A percentile compares a stretch with the other conserved stretches of the same genome.
Conservation (phyloP, 345 rosid genomes). For the Trapa incisa region DNA sequence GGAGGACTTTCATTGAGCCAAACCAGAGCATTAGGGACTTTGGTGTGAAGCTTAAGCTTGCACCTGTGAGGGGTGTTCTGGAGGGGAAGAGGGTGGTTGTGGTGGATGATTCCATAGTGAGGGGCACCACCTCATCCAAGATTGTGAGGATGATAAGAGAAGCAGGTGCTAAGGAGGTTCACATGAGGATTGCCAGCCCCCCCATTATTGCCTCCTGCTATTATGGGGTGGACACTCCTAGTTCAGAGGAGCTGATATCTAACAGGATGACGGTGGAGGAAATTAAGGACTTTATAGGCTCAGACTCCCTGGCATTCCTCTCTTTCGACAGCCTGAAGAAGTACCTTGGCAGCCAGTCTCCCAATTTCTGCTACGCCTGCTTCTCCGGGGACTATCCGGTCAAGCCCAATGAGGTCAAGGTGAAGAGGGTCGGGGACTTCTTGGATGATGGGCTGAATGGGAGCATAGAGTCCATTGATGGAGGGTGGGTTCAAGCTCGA, state of each 20-base stretch:
- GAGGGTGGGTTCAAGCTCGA: constrained; percentile 59
- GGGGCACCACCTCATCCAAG: constrained; percentile 89
- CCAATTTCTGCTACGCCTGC: constrained; percentile 76
- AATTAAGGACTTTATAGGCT: constrained; percentile 57
- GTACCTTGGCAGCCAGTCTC: constrained; percentile 38
- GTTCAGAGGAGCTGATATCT: constrained; percentile 77
- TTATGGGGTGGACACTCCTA: constrained; percentile 94
- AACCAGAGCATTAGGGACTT: constrained; percentile 92
- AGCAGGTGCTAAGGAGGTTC: constrained; percentile 91
- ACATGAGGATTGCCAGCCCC: constrained; percentile 95
- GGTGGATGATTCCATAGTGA: constrained; percentile 86
- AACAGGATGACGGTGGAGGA: constrained; percentile 81
- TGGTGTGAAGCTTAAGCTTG: constrained; percentile 87
- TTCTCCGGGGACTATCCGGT: constrained; percentile 87
- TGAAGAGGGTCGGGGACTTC: constrained; percentile 76
- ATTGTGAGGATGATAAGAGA: constrained; percentile 76
- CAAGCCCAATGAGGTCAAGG: constrained; percentile 55
- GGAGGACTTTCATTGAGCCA: constrained; percentile 91
- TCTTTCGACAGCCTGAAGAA: constrained; percentile 51
- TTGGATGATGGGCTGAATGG: constrained; percentile 81
- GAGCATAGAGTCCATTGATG: constrained; percentile 50
- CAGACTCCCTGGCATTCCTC: constrained; percentile 79
- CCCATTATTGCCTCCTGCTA: constrained; percentile 76
- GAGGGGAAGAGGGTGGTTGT: constrained; percentile 91
- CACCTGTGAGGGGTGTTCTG: constrained; percentile 71